Evolutionary conservation across 2,329 filamentous ascomycete species (phyloP), one percentile per base, ranked within the genome.

Genomic region (Curvularia hawaiiensis): DNA sequence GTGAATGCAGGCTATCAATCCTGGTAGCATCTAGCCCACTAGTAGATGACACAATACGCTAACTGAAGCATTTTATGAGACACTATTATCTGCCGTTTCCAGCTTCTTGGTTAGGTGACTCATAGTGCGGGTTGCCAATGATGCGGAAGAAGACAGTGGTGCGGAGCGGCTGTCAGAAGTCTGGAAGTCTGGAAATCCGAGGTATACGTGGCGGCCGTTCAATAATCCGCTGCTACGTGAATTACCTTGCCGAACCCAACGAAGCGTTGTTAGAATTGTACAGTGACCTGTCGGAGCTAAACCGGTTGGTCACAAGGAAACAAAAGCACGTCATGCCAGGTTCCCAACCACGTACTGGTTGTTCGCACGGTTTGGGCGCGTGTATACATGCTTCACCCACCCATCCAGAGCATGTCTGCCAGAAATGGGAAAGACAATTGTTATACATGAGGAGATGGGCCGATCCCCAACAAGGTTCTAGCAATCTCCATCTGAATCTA

Each of bases 1-100:
- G 24, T 16, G 24, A 43, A 26, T 61, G 45, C 60, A 60, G 9
- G 65, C 50, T 35, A 73, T 69, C 14, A 63, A 59, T 48, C 68
- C 65, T 12, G 66, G 59, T 33, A 67, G 66, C 9, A 70, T 58
- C 63, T 10, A 22, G 20, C 28, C 22, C 26, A 20, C 10, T 8
- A 18, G 14, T n/a, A 38, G 5, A 38, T 38, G 16, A 6, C n/a
- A 38, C 35, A 16, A 38, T 18, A 18, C 16, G 35, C 35, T 18
- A 18, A 18, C 16, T n/a, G 16, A 10, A n/a, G 35, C 3, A 16
- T 3, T 18, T 18, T 16, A 38, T 38, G 16, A 18, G 16, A 7
- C 35, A 16, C 2, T n/a, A 2, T 18, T 18, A 9, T 18, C 16
- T 38, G 35, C 16, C 35, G 16, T 38, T 38, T 6, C 16, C 35